Evolutionary conservation across 2,329 filamentous ascomycete genomes (phyloP), one percentile per base, ranked within the genome.

Genomic region (Diaporthe sp.): DNA sequence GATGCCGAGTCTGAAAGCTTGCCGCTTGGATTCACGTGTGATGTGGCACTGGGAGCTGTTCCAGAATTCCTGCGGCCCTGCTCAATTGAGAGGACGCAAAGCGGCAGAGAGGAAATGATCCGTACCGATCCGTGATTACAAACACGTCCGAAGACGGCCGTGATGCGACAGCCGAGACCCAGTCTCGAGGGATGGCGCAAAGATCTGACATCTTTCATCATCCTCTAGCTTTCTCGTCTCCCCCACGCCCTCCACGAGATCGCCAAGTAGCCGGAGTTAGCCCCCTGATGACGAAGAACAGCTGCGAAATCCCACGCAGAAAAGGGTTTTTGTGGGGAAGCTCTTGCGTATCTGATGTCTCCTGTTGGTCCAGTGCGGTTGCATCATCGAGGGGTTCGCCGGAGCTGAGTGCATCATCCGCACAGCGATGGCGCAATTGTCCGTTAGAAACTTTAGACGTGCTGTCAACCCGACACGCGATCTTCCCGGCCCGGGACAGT

Each of bases 381-480:
- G 75, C 75, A 68, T 73, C 67, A 71, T 67, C 68, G 49, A 58
- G 51, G 53, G 58, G 68, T 55, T 57, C 10, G 71, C 58, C 31
- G n/a, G 22, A 44, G 44, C 60, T 39, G 71, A 46, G 60, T 71
- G 74, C 75, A 73, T 58, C 75, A 76, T 75, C 62, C 37, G 55
- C 51, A 74, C 70, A 28, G 57, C 34, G 68, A 76, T 76, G 72
- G 75, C 73, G 75, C 75, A 75, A 76, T 76, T 72, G 25, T 74
- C 60, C 72, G 58, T 49, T 15, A 25, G n/a, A 53, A 19, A 12
- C 55, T 25, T 55, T 44, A 31, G 58, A 44, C 72, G 62, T 68
- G 58, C 22, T 25, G 17, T 25, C 49, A 37, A 53, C 65, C 15
- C 46, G 13, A 62, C 71, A 55, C 49, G n/a, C 25, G 46, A 28